phyloP scores from a whole-genome alignment of 2,329 filamentous ascomycete species.

The Botryosphaeria dothidea region DNA sequence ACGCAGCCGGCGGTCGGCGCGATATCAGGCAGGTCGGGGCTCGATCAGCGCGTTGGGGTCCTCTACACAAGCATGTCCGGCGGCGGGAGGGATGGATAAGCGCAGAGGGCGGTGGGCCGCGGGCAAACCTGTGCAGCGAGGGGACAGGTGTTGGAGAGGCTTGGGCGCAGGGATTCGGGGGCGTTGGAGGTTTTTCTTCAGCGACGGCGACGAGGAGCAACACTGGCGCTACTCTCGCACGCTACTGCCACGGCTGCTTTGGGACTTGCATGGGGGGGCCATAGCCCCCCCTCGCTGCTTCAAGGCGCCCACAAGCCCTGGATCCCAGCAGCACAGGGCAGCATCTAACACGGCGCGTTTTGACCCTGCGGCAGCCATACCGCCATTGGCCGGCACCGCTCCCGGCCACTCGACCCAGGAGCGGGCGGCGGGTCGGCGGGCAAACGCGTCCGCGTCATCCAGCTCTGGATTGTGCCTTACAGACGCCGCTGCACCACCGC shows the following conservation, averaged over 20 bases:
- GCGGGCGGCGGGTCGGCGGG: not conserved
- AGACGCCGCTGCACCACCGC: constrained; percentile 5
- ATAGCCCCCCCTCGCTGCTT: constrained; percentile 6
- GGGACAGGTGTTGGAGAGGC: constrained; percentile 16
- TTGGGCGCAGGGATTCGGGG: constrained; percentile 15
- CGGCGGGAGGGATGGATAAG: not conserved
- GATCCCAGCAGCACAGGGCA: constrained; percentile 12
- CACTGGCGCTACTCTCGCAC: not conserved
- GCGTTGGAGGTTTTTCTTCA: constrained; percentile 15
- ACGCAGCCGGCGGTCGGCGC: constrained; percentile 16
- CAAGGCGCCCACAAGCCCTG: constrained; percentile 17
- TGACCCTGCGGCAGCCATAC: not conserved
- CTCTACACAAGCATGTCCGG: constrained; percentile 12
- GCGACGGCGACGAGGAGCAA: constrained; percentile 9
- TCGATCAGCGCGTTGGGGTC: not conserved
- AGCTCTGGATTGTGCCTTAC: constrained; percentile 1
- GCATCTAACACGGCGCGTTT: constrained; percentile 9
- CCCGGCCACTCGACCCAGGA: not conserved
- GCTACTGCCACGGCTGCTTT: not conserved
- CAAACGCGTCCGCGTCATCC: not conserved
- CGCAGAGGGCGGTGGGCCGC: not conserved
- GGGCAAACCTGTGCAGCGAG: constrained; percentile 12
- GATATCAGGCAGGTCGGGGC: not conserved
- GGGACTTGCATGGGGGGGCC: not conserved
- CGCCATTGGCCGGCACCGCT: constrained; percentile 7